phyloP scores from a whole-genome alignment of 2,329 filamentous ascomycete genomes.

The Alternaria gansuensis region DNA sequence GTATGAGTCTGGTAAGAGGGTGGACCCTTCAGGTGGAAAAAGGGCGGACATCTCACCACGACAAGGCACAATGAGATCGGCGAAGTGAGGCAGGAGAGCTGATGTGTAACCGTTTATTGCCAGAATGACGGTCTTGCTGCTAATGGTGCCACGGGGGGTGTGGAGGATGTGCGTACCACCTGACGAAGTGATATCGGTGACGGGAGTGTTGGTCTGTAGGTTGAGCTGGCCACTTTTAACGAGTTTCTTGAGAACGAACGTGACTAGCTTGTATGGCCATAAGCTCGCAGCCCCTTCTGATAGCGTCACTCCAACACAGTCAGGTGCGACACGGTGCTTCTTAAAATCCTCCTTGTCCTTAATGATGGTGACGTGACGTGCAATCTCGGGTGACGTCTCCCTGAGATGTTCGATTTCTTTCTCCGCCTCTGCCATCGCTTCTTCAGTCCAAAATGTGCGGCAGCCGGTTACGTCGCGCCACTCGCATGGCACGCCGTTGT shows the following conservation, averaged over 20 bases:
- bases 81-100: slow-evolving; percentile 73
- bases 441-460: slow-evolving; percentile 67
- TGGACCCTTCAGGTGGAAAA: slow-evolving; percentile 60
- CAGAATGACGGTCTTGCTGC: slow-evolving; percentile 71
- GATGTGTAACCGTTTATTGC: slow-evolving; percentile 88
- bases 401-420: slow-evolving; percentile 62
- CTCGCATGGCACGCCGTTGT: slow-evolving; percentile 72
- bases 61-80: slow-evolving; percentile 77
- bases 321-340: slow-evolving; percentile 58
- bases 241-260: slow-evolving; percentile 72
- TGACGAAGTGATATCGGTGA: slow-evolving; percentile 50
- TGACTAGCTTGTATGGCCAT: slow-evolving; percentile 87
- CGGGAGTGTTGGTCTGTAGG: slow-evolving; percentile 77
- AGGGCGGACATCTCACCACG: slow-evolving; percentile 77
- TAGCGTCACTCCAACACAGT: slow-evolving; percentile 69
- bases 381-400: slow-evolving; percentile 65
- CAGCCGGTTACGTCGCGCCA: slow-evolving; percentile 71
- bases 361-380: slow-evolving; percentile 53
- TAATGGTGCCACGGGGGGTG: slow-evolving; percentile 74
- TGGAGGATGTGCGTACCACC: slow-evolving; percentile 65
- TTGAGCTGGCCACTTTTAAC: slow-evolving; percentile 66
- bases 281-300: slow-evolving; percentile 72
- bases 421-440: slow-evolving; percentile 64
- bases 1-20: slow-evolving; percentile 67
- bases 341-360: slow-evolving; percentile 58